These are phyloP conservation scores for Berberis thunbergii DNA, from an alignment of 164 flowering plant genomes.

Conservation along the genomic window DNA sequence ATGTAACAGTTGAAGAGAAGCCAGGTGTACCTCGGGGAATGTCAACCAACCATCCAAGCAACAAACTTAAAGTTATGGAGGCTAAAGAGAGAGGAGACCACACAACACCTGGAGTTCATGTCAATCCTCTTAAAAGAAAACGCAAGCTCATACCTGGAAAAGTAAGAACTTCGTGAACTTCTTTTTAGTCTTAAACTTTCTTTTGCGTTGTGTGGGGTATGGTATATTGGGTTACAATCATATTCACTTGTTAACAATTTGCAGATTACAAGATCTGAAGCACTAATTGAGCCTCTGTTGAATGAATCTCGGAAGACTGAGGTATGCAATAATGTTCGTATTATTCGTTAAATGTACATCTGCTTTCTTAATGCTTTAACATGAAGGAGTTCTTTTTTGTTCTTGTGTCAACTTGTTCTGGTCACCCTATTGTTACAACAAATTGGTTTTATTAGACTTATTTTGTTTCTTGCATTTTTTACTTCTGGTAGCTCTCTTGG, in stretches of 20 bases:
- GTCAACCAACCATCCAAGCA: conserved; percentile 25
- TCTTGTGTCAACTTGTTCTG: too few species aligned
- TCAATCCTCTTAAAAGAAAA: conserved; percentile 19
- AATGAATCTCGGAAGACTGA: conserved; percentile 25
- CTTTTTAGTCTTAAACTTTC: not conserved
- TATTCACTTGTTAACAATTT: conserved; percentile 7
- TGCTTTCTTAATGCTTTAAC: too few species aligned
- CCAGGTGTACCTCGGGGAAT: conserved; percentile 19
- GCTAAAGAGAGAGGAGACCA: conserved; percentile 22
- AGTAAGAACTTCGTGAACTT: conserved; percentile 19
- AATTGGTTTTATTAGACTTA: too few species aligned
- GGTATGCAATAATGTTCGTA: conserved; percentile 17
- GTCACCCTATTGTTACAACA: too few species aligned
- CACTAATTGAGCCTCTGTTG: conserved; percentile 16
- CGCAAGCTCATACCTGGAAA: conserved; percentile 28
- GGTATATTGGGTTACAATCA: not conserved
- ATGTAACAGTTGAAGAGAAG: conserved; percentile 21
- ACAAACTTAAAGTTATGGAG: conserved; percentile 20
- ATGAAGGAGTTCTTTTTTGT: too few species aligned
- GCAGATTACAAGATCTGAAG: conserved; percentile 21
- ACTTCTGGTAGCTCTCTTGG: too few species aligned
- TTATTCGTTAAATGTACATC: too few species aligned
- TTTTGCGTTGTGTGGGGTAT: not conserved
- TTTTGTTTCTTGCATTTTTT: too few species aligned
- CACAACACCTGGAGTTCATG: conserved; percentile 12